Conservation (phyloP, 768 basidiomycete genomes). For the Clitopilus passeckerianus region DNA sequence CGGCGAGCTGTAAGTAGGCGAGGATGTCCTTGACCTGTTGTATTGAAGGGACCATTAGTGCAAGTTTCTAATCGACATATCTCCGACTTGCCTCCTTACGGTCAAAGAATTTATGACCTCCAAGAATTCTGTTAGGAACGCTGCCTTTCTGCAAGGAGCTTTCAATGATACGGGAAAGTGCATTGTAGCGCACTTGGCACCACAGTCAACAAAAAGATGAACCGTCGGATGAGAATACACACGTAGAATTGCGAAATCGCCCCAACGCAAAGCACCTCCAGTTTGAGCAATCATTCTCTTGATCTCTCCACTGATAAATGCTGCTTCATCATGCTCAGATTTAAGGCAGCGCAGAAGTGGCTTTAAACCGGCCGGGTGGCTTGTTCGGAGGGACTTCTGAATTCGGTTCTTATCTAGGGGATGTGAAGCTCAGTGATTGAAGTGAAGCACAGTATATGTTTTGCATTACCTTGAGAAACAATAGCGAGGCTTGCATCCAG, state of each 20-base stretch:
- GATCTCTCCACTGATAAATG: conserved; percentile 72
- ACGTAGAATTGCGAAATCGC: conserved; percentile 85
- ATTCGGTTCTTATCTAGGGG: conserved; percentile 67
- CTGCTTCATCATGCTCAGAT: conserved; percentile 60
- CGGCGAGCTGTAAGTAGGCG: conserved; percentile 77
- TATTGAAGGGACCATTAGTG: neutral
- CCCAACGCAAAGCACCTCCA: conserved; percentile 66
- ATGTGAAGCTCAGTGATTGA: neutral
- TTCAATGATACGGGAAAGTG: conserved; percentile 73
- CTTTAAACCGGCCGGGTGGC: conserved; percentile 54
- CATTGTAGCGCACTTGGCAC: conserved; percentile 69
- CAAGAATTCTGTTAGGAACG: conserved; percentile 74
- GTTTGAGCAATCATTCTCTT: conserved; percentile 70
- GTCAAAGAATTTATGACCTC: conserved; percentile 85
- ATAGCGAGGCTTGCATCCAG: conserved; percentile 70
- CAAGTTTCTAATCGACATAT: neutral
- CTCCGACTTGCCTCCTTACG: conserved; percentile 55
- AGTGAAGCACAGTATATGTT: neutral
- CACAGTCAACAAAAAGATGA: no score
- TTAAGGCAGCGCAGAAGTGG: conserved; percentile 54
- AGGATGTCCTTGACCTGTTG: conserved; percentile 73
- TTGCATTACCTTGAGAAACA: conserved; percentile 65
- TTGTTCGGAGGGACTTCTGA: conserved; percentile 65
- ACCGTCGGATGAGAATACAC: conserved; percentile 15
- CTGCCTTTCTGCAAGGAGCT: conserved; percentile 68